Evolutionary conservation across 2,329 filamentous ascomycete genomes (phyloP).

Genomic region (Juglanconis oblonga): DNA sequence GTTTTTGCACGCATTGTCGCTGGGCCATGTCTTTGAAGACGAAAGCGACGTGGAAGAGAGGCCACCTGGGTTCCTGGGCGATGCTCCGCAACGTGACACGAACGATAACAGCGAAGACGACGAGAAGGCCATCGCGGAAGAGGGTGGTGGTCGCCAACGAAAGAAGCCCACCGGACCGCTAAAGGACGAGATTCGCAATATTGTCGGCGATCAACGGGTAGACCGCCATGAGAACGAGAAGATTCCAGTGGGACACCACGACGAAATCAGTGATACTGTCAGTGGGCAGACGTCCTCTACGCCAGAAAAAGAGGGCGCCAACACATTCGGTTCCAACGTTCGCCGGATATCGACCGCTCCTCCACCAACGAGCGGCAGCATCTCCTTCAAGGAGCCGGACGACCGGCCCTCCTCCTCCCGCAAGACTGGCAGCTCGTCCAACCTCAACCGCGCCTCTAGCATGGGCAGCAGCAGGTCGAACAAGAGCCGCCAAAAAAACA

Average conservation of each 20-base stretch:
- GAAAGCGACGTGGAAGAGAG: slow-evolving; percentile 34
- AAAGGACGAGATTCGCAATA: slow-evolving; percentile 19
- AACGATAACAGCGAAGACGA: slow-evolving; percentile 19
- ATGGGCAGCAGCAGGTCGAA: slow-evolving; percentile 1
- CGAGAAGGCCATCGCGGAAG: slow-evolving; percentile 22
- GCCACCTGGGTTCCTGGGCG: slow-evolving; percentile 41
- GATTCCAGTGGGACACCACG: neutral
- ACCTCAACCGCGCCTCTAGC: neutral
- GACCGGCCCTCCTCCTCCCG: slow-evolving; percentile 3
- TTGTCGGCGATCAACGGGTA: slow-evolving; percentile 4
- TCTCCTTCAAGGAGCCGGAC: slow-evolving; percentile 10
- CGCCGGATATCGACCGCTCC: slow-evolving; percentile 6
- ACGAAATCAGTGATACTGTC: neutral
- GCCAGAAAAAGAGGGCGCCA: neutral
- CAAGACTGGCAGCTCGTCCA: neutral
- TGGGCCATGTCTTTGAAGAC: slow-evolving; percentile 39
- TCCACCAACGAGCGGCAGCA: neutral
- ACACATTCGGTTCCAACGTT: neutral
- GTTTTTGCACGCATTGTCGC: slow-evolving; percentile 39
- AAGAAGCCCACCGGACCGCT: slow-evolving; percentile 33
- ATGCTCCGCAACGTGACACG: slow-evolving; percentile 23
- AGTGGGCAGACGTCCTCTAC: neutral
- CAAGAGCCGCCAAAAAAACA: neutral
- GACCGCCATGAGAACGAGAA: neutral
- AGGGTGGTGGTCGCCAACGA: slow-evolving; percentile 27